Conservation (phyloP, 2,329 filamentous ascomycete genomes). For the Mycosphaerella sp. region DNA sequence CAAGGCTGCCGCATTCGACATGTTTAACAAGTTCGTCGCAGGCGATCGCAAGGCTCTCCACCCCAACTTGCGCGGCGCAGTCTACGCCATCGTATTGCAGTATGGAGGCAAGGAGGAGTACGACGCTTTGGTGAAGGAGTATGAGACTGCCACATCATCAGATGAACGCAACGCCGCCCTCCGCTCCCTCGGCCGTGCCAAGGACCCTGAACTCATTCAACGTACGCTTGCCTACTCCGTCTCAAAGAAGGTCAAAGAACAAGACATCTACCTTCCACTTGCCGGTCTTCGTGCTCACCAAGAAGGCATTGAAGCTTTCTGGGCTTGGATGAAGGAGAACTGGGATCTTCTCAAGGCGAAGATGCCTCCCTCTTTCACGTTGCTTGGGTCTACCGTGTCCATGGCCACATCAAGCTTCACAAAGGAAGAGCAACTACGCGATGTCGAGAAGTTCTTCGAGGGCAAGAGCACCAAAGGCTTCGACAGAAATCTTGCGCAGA, state of each 20-base stretch:
- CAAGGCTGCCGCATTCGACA: constrained; percentile 74
- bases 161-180: constrained; percentile 92
- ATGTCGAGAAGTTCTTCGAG: constrained; percentile 74
- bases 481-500: constrained; percentile 84
- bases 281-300: constrained; percentile 69
- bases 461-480: constrained; percentile 80
- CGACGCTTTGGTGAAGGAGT: constrained; percentile 68
- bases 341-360: constrained; percentile 80
- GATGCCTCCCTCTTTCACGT: constrained; percentile 77
- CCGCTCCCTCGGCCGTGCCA: constrained; percentile 72
- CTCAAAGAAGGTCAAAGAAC: constrained; percentile 78
- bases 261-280: constrained; percentile 88
- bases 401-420: constrained; percentile 80
- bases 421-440: constrained; percentile 64
- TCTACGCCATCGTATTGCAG: constrained; percentile 77
- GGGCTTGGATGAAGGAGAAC: constrained; percentile 75
- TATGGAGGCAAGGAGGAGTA: constrained; percentile 86
- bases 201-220: constrained; percentile 72
- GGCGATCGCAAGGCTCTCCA: constrained; percentile 80
- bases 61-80: constrained; percentile 81
- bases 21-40: constrained; percentile 77
- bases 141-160: constrained; percentile 65
- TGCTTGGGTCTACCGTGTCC: constrained; percentile 77
- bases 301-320: constrained; percentile 73
- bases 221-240: constrained; percentile 70